Conservation (phyloP, 2,329 filamentous ascomycete genomes). For the Ceratocystis albifundus region DNA sequence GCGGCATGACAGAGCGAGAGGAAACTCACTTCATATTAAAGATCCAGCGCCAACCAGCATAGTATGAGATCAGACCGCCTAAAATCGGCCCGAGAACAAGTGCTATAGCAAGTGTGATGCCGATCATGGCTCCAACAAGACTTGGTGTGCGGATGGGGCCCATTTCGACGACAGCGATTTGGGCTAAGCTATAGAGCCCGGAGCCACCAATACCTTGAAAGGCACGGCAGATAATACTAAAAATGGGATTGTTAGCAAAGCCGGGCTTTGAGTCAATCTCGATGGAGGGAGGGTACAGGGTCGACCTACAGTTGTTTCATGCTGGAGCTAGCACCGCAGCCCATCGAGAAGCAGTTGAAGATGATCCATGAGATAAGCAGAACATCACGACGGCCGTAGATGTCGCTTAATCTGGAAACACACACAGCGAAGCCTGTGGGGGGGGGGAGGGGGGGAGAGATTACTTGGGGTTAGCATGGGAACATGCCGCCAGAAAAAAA, state of each 20-base stretch:
- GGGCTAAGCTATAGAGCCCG: conserved; percentile 48
- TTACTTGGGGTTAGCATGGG: not conserved
- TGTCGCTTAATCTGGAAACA: conserved; percentile 48
- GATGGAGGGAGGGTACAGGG: not conserved
- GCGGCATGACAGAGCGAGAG: not conserved
- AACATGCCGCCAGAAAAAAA: not conserved
- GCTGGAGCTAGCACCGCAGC: conserved; percentile 39
- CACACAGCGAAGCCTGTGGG: conserved; percentile 47
- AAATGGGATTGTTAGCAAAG: not conserved
- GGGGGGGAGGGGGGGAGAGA: not conserved
- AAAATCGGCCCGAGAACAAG: conserved; percentile 49
- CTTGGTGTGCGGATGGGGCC: conserved; percentile 43
- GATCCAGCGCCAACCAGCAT: conserved; percentile 46
- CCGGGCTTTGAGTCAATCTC: too few species aligned
- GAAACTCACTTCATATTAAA: conserved; percentile 49
- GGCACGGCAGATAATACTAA: conserved; percentile 46
- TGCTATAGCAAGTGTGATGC: conserved; percentile 44
- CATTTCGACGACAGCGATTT: conserved; percentile 46
- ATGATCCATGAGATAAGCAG: conserved; percentile 42
- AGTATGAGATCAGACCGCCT: conserved; percentile 44
- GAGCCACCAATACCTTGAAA: conserved; percentile 51
- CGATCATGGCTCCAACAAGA: conserved; percentile 44
- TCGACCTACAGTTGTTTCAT: conserved; percentile 42
- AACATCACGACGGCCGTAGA: conserved; percentile 44
- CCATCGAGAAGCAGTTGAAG: conserved; percentile 45